Evolutionary conservation across 2,329 filamentous ascomycete genomes (phyloP).

Genomic region (Ophiostoma ulmi): DNA sequence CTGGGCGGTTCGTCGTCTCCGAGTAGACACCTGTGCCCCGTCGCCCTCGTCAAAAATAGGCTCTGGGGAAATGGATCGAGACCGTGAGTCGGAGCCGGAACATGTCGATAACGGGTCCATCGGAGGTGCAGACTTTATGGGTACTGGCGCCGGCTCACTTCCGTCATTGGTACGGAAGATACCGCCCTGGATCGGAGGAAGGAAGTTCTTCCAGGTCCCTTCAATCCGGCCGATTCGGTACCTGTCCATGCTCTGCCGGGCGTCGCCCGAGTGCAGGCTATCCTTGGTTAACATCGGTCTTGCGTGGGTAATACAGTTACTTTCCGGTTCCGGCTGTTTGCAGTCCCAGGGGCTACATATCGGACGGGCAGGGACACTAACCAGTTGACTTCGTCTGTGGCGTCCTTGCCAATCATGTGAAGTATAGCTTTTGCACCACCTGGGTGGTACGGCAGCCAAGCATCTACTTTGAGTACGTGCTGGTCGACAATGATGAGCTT

Average conservation of each 20-base stretch:
- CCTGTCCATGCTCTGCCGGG: constrained; percentile 67
- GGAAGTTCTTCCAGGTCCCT: constrained; percentile 79
- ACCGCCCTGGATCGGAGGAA: constrained; percentile 88
- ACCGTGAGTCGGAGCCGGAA: constrained; percentile 24
- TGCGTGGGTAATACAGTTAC: not conserved
- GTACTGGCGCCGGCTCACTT: constrained; percentile 41
- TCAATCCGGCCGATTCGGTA: constrained; percentile 81
- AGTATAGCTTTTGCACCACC: constrained; percentile 85
- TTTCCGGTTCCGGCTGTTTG: not conserved
- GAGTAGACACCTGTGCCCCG: constrained; percentile 32
- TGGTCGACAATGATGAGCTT: constrained; percentile 76
- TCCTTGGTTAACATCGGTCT: not conserved
- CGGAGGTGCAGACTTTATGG: not conserved
- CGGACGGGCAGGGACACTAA: constrained; percentile 43
- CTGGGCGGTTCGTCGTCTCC: not conserved
- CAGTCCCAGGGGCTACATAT: not conserved
- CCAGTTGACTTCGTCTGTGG: constrained; percentile 89
- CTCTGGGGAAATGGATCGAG: constrained; percentile 40
- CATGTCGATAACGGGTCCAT: constrained; percentile 28
- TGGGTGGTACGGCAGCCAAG: constrained; percentile 84
- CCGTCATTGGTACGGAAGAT: constrained; percentile 51
- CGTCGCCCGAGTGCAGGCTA: constrained; percentile 77
- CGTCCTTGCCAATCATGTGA: constrained; percentile 92
- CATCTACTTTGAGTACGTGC: constrained; percentile 78
- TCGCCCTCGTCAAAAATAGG: constrained; percentile 45